Conservation (phyloP, 1,284 basidiomycete genomes). For the Cerioporus squamosus region DNA sequence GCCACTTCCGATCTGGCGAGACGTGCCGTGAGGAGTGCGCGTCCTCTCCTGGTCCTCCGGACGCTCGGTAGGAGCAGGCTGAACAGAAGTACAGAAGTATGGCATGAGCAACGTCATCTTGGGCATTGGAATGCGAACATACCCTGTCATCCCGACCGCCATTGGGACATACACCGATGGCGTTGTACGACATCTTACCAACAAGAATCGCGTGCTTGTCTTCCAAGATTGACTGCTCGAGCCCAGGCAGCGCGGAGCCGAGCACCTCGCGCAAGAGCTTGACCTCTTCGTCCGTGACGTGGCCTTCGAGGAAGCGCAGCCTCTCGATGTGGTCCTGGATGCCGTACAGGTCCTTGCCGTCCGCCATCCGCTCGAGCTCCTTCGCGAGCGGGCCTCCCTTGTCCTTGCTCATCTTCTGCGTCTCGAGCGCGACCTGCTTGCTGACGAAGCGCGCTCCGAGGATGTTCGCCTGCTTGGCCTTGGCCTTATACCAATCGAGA, state of each 20-base stretch:
- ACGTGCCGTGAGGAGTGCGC: slow-evolving; percentile 73
- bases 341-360: slow-evolving; percentile 56
- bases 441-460: slow-evolving; percentile 74
- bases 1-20: slow-evolving; percentile 72
- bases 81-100: no score
- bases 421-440: slow-evolving; percentile 69
- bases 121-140: slow-evolving; percentile 16
- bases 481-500: slow-evolving; percentile 54
- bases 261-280: slow-evolving; percentile 61
- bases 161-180: slow-evolving; percentile 67
- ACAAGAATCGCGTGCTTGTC: slow-evolving; percentile 64
- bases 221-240: slow-evolving; percentile 69
- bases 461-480: slow-evolving; percentile 50
- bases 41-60: slow-evolving; percentile 74
- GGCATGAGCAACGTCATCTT: neutral
- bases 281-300: slow-evolving; percentile 51
- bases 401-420: slow-evolving; percentile 52
- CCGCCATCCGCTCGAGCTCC: slow-evolving; percentile 44
- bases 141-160: slow-evolving; percentile 76
- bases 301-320: slow-evolving; percentile 63
- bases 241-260: slow-evolving; percentile 63
- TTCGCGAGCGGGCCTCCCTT: slow-evolving; percentile 29
- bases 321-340: slow-evolving; percentile 79
- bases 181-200: slow-evolving; percentile 77
- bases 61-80: slow-evolving; percentile 54